These are phyloP conservation scores for Trichoderma orchidacearum DNA, from an alignment of 495 filamentous ascomycete genomes.

Conservation along the genomic window DNA sequence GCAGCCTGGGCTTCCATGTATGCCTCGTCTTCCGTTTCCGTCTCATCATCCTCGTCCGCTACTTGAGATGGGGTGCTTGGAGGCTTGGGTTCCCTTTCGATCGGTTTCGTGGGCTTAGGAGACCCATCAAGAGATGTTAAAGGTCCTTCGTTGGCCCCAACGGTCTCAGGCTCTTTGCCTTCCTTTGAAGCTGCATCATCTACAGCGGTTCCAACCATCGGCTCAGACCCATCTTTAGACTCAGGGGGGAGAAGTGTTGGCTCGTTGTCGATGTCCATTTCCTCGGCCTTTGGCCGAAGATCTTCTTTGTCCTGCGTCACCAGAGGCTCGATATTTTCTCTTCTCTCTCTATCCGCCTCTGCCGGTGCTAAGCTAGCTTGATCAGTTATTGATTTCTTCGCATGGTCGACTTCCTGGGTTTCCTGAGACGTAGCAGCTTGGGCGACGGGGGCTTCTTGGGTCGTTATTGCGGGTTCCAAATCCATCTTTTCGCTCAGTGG, in stretches of 20 bases:
- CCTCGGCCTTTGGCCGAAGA: constrained; percentile 23
- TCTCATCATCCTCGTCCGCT: constrained; percentile 32
- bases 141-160: not conserved
- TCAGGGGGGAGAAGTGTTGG: not conserved
- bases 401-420: not conserved
- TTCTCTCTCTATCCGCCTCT: not conserved
- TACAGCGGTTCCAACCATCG: not conserved
- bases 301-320: constrained; percentile 2
- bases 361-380: not conserved
- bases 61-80: constrained; percentile 14
- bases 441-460: not conserved
- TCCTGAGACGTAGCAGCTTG: not conserved
- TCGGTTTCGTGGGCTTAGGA: constrained; percentile 14
- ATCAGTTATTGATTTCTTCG: not conserved
- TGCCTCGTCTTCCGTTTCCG: constrained; percentile 48
- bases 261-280: constrained; percentile 14
- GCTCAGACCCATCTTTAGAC: not conserved
- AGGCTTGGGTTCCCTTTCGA: constrained; percentile 11
- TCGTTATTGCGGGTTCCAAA: not conserved
- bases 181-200: not conserved
- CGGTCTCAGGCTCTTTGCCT: not conserved
- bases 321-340: not conserved
- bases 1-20: constrained; percentile 48
- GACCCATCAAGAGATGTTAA: constrained; percentile 8
- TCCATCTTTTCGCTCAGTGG: constrained; percentile 5